A percentile compares a stretch with the other conserved stretches of the same genome.
Evolutionary conservation across 1,284 basidiomycete genomes (phyloP).

Genomic region (Athelia psychrophila): DNA sequence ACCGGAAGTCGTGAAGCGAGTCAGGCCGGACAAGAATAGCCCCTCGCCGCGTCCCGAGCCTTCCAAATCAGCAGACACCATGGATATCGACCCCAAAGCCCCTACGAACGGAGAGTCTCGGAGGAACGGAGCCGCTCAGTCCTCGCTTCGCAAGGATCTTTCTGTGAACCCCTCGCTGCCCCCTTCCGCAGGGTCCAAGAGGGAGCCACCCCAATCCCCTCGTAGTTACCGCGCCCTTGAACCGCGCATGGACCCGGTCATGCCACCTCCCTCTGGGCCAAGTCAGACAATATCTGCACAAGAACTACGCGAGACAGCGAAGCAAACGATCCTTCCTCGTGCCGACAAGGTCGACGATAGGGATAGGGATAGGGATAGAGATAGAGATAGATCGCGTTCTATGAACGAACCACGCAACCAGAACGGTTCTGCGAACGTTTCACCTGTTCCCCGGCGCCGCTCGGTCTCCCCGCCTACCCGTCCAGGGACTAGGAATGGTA

Average conservation of each 20-base stretch:
- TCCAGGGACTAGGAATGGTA: constrained; percentile 68
- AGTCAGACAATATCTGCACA: constrained; percentile 80
- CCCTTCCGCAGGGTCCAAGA: constrained; percentile 23
- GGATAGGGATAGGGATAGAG: too few species aligned
- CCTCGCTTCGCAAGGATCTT: constrained; percentile 5
- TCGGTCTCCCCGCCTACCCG: constrained; percentile 64
- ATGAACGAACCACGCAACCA: constrained; percentile 37
- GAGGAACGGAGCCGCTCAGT: neutral
- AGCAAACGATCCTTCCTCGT: constrained; percentile 46
- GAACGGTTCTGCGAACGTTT: constrained; percentile 46
- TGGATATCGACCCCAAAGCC: constrained; percentile 37
- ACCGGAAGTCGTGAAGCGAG: constrained; percentile 73
- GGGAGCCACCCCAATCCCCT: constrained; percentile 42
- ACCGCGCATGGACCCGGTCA: constrained; percentile 38
- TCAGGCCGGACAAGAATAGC: constrained; percentile 52
- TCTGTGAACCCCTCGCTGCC: constrained; percentile 18
- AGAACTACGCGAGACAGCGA: constrained; percentile 75
- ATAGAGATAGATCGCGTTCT: constrained; percentile 15
- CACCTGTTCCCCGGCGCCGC: constrained; percentile 52
- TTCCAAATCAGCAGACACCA: constrained; percentile 25
- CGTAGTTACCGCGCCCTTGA: constrained; percentile 23
- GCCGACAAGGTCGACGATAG: constrained; percentile 41
- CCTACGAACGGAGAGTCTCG: constrained; percentile 3
- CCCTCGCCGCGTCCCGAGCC: constrained; percentile 36
- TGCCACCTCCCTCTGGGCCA: constrained; percentile 77